Evolutionary conservation across 2,329 filamentous ascomycete species (phyloP).

Genomic region (Aspergillus clavatus): DNA sequence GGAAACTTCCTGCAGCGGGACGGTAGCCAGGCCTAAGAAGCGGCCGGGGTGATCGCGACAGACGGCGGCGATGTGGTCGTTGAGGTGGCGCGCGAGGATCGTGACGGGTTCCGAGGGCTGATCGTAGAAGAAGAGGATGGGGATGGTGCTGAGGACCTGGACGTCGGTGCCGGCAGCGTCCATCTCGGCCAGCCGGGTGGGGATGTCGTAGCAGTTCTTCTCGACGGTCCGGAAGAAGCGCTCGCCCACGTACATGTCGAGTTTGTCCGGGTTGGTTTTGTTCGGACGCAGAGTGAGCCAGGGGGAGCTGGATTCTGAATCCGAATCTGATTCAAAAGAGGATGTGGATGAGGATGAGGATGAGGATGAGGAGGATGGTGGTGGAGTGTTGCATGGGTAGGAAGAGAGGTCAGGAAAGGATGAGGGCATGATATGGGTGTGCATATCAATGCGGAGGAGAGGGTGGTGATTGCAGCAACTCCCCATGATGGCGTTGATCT

Average conservation of each 20-base stretch:
- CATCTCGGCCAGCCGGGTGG: constrained; percentile 13
- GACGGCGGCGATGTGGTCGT: constrained; percentile 14
- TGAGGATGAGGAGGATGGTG: background rate
- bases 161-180: constrained; percentile 11
- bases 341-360: too few species aligned
- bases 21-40: constrained; percentile 15
- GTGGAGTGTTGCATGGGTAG: constrained; percentile 2
- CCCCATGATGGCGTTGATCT: background rate
- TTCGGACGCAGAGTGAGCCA: constrained; percentile 14
- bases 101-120: constrained; percentile 11
- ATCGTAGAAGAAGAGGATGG: constrained; percentile 17
- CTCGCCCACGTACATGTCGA: constrained; percentile 15
- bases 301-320: background rate
- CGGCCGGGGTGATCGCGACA: constrained; percentile 9
- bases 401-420: constrained; percentile 13
- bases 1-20: constrained; percentile 13
- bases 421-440: constrained; percentile 19
- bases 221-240: constrained; percentile 16
- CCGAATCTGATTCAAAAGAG: background rate
- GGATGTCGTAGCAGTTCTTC: constrained; percentile 14
- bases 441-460: constrained; percentile 17
- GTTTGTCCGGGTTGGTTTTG: background rate
- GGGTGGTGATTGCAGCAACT: constrained; percentile 3
- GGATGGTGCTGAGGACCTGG: constrained; percentile 15
- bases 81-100: constrained; percentile 9